Evolutionary conservation across 1,284 basidiomycete species (phyloP).

Genomic region (Tremellales sp.): DNA sequence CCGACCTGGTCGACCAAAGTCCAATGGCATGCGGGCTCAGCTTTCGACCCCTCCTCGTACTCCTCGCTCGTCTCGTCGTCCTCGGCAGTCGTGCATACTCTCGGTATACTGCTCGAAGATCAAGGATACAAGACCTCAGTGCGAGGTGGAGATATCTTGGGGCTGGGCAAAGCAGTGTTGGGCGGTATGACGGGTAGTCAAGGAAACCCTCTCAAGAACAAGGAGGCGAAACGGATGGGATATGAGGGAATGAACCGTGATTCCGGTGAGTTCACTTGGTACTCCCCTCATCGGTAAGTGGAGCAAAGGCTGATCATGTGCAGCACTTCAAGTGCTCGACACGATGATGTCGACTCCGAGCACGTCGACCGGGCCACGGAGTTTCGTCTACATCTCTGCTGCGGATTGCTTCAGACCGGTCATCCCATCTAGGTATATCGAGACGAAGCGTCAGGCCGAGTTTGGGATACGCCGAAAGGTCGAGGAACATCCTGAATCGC

Average conservation of each 20-base stretch:
- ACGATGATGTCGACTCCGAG: conserved; percentile 55
- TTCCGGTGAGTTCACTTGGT: conserved; percentile 60
- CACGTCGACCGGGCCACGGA: conserved; percentile 22
- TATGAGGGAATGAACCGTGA: conserved; percentile 87
- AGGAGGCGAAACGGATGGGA: conserved; percentile 40
- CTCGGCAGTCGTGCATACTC: conserved; percentile 83
- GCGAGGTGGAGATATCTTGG: conserved; percentile 50
- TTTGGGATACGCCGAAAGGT: conserved; percentile 53
- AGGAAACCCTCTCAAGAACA: conserved; percentile 63
- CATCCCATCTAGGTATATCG: conserved; percentile 77
- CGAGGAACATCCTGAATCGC: conserved; percentile 9
- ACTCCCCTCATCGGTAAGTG: neutral
- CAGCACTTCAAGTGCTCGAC: conserved; percentile 70
- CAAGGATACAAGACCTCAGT: conserved; percentile 69
- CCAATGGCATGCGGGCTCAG: conserved; percentile 75
- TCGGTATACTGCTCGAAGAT: conserved; percentile 87
- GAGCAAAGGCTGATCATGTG: conserved; percentile 2
- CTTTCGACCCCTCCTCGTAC: conserved; percentile 72
- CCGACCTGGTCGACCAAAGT: conserved; percentile 76
- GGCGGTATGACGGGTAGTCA: conserved; percentile 29
- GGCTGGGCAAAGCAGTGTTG: conserved; percentile 53
- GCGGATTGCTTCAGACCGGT: conserved; percentile 87
- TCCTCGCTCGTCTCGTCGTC: conserved; percentile 59
- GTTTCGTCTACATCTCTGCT: conserved; percentile 92
- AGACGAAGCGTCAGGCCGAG: conserved; percentile 87